Evolutionary conservation across 352 stramenopile species (phyloP).

Genomic region (Globisporangium perplexum): DNA sequence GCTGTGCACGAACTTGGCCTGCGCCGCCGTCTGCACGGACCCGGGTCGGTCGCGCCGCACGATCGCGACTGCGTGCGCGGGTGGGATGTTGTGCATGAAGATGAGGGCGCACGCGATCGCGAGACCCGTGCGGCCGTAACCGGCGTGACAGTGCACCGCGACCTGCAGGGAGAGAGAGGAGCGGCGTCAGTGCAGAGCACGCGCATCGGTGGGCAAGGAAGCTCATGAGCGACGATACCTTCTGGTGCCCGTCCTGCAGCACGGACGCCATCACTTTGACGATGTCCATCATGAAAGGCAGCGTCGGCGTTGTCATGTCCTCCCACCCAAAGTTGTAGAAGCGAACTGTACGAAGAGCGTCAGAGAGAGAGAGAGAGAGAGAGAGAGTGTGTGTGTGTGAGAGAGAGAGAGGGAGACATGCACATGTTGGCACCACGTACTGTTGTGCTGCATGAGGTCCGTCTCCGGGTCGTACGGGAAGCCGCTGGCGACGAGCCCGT

Average conservation of each 20-base stretch:
- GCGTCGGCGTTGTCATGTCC: conserved; percentile 88
- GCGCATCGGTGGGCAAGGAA: no score
- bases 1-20: conserved; percentile 64
- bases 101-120: conserved; percentile 84
- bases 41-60: conserved; percentile 67
- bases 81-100: conserved; percentile 76
- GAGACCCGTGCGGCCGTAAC: conserved; percentile 82
- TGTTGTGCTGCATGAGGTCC: conserved; percentile 83
- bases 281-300: conserved; percentile 86
- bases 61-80: conserved; percentile 60
- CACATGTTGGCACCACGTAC: conserved; percentile 19
- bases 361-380: not conserved
- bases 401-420: not conserved
- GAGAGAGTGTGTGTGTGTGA: not conserved
- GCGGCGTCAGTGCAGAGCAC: not conserved
- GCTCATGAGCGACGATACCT: no score
- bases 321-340: conserved; percentile 92
- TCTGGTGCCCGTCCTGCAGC: conserved; percentile 55
- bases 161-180: conserved; percentile 38
- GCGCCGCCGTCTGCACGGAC: conserved; percentile 70
- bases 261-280: conserved; percentile 80
- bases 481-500: conserved; percentile 59
- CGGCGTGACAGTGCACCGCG: conserved; percentile 88
- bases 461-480: conserved; percentile 89
- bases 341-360: conserved; percentile 48